A percentile compares a stretch with the other conserved stretches of the same genome.
Conservation (phyloP, 2,329 filamentous ascomycete genomes). For the Fusarium transvaalense region DNA sequence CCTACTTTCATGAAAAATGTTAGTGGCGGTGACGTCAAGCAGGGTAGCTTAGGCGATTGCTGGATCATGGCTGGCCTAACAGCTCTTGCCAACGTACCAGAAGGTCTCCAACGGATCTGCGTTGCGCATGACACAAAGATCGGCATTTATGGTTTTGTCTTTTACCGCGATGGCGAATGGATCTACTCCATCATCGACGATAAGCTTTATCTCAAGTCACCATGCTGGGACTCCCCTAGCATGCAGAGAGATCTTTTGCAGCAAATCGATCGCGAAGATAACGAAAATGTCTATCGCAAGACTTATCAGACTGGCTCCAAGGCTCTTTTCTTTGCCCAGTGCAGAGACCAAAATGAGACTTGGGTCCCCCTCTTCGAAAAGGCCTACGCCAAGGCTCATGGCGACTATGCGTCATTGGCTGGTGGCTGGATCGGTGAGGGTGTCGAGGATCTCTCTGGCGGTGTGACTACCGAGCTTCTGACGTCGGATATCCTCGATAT, state of each 20-base stretch:
- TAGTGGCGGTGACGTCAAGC: slow-evolving; percentile 80
- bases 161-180: slow-evolving; percentile 90
- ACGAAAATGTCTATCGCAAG: slow-evolving; percentile 77
- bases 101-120: slow-evolving; percentile 78
- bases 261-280: slow-evolving; percentile 79
- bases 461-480: slow-evolving; percentile 76
- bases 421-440: slow-evolving; percentile 77
- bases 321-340: slow-evolving; percentile 83
- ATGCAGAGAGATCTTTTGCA: slow-evolving; percentile 80
- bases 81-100: slow-evolving; percentile 79
- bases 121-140: slow-evolving; percentile 79
- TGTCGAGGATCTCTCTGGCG: slow-evolving; percentile 72
- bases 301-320: slow-evolving; percentile 81
- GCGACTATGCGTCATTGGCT: slow-evolving; percentile 78
- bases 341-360: slow-evolving; percentile 81
- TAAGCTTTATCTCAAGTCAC: slow-evolving; percentile 85
- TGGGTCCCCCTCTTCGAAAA: slow-evolving; percentile 87
- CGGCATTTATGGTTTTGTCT: slow-evolving; percentile 91
- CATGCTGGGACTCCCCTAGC: slow-evolving; percentile 83
- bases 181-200: slow-evolving; percentile 92
- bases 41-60: slow-evolving; percentile 83
- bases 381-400: slow-evolving; percentile 86
- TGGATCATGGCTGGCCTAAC: slow-evolving; percentile 86
- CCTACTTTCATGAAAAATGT: slow-evolving; percentile 76
- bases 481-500: slow-evolving; percentile 80